Evolutionary conservation across 768 basidiomycete genomes (phyloP), one percentile per base, ranked within the genome.

Genomic region (Filobasidium floriforme): DNA sequence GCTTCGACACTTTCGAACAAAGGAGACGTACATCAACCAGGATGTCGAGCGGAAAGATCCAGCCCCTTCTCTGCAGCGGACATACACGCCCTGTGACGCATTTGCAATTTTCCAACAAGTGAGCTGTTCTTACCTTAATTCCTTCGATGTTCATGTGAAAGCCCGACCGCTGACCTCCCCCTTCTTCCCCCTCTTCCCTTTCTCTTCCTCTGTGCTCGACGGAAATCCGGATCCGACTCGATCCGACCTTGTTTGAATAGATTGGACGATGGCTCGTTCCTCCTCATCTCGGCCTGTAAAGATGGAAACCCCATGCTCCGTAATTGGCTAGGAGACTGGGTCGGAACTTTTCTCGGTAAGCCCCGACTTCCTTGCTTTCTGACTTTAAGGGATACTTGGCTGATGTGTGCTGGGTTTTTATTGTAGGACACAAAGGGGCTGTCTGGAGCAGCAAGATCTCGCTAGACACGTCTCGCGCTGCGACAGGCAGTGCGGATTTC

Each of bases 241-340:
- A n/a, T n/a, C n/a, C 52, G 62, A 61, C 26, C 81, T 86, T 15
- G 84, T 89, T 70, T 85, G 66, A 11, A 41, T 68, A 90, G 75
- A 84, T 68, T 78, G 24, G 76, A 90, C 26, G 93, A 97, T 79
- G 85, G 85, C 69, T 85, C 87, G 52, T 98, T 88, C 80, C 82
- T 97, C 69, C 84, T 99, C 69, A 88, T 97, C 74, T 97, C 93
- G 65, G 89, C 89, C 73, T 98, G 96, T 83, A 99, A 98, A 81
- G 96, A 98, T 83, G 96, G 96, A 41, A 97, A 92, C 73, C 93
- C 92, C 54, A 93, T 94, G 90, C 81, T 96, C 71, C 86, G 92
- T 75, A 89, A 92, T 75, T 94, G 93, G 93, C 89, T 90, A 63
- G 94, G 94, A 41, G 96, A 99, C 79, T 99, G 96, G 96, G 89